A percentile compares a stretch with the other conserved stretches of the same genome.
phyloP scores from a whole-genome alignment of 257 asterid species.

The Linaria vulgaris region DNA sequence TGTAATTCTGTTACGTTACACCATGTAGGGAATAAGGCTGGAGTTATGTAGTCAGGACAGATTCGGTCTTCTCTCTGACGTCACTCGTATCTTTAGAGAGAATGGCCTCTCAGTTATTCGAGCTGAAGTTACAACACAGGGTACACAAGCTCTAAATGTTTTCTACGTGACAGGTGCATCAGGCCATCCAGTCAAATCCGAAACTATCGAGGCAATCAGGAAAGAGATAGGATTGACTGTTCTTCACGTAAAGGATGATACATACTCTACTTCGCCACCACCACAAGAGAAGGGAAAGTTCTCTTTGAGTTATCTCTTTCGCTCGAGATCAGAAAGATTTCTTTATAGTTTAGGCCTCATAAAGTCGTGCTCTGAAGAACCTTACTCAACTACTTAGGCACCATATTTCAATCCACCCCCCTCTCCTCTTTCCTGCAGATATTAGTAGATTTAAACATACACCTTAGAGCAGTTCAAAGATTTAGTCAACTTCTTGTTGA shows the following conservation, averaged over 20 bases:
- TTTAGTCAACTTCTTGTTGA: slow-evolving; percentile 24
- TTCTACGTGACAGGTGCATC: slow-evolving; percentile 66
- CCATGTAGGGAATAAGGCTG: slow-evolving; percentile 56
- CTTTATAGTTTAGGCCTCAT: slow-evolving; percentile 71
- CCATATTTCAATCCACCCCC: too few relatives aligned
- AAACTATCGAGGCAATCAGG: slow-evolving; percentile 53
- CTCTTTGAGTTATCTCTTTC: slow-evolving; percentile 64
- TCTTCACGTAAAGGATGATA: slow-evolving; percentile 52
- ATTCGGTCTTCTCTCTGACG: slow-evolving; percentile 60
- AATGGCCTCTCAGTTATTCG: slow-evolving; percentile 56
- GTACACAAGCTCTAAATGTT: slow-evolving; percentile 47
- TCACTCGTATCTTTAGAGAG: slow-evolving; percentile 66
- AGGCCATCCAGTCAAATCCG: slow-evolving; percentile 44
- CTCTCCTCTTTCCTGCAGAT: slow-evolving; percentile 1
- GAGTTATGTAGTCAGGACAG: slow-evolving; percentile 61
- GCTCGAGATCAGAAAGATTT: slow-evolving; percentile 65
- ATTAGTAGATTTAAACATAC: slow-evolving; percentile 19
- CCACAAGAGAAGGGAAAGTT: slow-evolving; percentile 49
- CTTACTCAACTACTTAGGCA: not conserved
- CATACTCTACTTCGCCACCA: slow-evolving; percentile 30
- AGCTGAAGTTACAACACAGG: slow-evolving; percentile 70
- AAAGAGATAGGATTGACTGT: slow-evolving; percentile 54
- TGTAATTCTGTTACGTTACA: not conserved
- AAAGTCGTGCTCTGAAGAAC: slow-evolving; percentile 49
- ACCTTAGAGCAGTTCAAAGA: slow-evolving; percentile 24